Base-by-base conservation (phyloP, 306 rosid genomes). In the Malus asiatica region DNA sequence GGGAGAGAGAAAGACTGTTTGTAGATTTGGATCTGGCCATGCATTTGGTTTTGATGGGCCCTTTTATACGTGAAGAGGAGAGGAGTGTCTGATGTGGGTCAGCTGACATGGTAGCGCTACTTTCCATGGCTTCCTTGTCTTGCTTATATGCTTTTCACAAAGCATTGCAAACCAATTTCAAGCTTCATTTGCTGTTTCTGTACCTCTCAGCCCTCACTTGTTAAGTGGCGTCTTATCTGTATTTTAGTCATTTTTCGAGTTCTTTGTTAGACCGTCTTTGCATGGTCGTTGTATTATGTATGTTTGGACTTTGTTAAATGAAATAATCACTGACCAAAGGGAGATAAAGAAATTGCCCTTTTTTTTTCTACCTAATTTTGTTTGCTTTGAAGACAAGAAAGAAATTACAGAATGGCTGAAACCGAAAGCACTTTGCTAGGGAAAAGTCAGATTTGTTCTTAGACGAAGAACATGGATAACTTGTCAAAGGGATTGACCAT, bases 21-120 rank as follows among this genome's bases (percentile, higher is more conserved):
- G 72, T 85, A 68, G 83, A 85, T 85, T 81, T 72, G 82, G 81
- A 76, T 85, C 70, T 78, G 86, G 90, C 92, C 97, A 92, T 90
- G 98, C 96, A 86, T 42, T 44, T 75, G 30, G 84, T 64, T 77
- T 86, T 77, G 89, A 85, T 77, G 87, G 90, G 85, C 86, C 91
- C 81, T 88, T 83, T 83, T 84, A 89, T 85, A 90, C 86, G 89
- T 86, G 87, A 86, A 77, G 82, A 78, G 59, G 66, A 67, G 87
- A 73, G 76, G 72, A 72, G 80, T 67, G 58, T 73, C 12, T 70
- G 78, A 75, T 42, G 70, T 61, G 89, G 90, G 87, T 78, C 88
- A 77, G 38, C 66, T 61, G 81, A 78, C 73, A 46, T 64, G 70
- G 84, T 76, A 71, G 86, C 67, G 79, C 87, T 86, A 81, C 92